Percentiles rank a stretch among this genome's conserved stretches.
These are phyloP conservation scores for Trichothecium roseum DNA, from an alignment of 2,329 filamentous ascomycete species.

Conservation along the genomic window DNA sequence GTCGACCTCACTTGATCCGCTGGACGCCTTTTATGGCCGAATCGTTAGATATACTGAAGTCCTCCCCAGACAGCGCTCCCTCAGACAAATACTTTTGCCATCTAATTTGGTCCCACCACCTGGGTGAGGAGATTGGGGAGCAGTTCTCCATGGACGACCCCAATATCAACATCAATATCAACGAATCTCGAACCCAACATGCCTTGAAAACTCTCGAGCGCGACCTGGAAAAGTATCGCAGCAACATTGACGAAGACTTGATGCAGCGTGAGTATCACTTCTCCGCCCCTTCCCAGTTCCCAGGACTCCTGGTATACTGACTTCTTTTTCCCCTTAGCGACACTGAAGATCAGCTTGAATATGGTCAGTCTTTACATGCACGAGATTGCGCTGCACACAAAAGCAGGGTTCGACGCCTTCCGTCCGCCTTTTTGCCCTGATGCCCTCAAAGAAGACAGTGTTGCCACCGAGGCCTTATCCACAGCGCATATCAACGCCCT, in stretches of 20 bases:
- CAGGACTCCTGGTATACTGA: not conserved
- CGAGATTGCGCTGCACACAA: constrained; percentile 60
- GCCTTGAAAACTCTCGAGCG: constrained; percentile 55
- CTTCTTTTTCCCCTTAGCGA: constrained; percentile 33
- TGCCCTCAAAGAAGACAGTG: constrained; percentile 29
- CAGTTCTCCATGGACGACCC: constrained; percentile 61
- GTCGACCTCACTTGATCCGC: constrained; percentile 48
- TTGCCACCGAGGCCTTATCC: constrained; percentile 27
- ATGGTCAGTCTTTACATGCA: constrained; percentile 64
- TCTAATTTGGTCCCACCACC: constrained; percentile 46
- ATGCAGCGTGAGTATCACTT: constrained; percentile 42
- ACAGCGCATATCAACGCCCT: constrained; percentile 55
- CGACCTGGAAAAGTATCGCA: constrained; percentile 50
- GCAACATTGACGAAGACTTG: constrained; percentile 39
- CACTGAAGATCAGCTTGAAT: constrained; percentile 52
- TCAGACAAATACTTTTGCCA: constrained; percentile 49
- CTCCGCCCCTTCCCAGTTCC: too few species aligned
- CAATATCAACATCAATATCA: constrained; percentile 39
- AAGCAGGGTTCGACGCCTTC: constrained; percentile 46
- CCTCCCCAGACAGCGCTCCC: constrained; percentile 41
- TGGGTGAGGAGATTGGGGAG: constrained; percentile 58
- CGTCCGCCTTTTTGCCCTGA: constrained; percentile 34
- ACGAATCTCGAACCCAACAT: constrained; percentile 54
- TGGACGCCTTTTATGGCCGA: constrained; percentile 53
- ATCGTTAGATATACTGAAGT: constrained; percentile 44